These are phyloP conservation scores for Phytopythium chamaehyphon DNA, from an alignment of 352 stramenopile species.

Conservation along the genomic window DNA sequence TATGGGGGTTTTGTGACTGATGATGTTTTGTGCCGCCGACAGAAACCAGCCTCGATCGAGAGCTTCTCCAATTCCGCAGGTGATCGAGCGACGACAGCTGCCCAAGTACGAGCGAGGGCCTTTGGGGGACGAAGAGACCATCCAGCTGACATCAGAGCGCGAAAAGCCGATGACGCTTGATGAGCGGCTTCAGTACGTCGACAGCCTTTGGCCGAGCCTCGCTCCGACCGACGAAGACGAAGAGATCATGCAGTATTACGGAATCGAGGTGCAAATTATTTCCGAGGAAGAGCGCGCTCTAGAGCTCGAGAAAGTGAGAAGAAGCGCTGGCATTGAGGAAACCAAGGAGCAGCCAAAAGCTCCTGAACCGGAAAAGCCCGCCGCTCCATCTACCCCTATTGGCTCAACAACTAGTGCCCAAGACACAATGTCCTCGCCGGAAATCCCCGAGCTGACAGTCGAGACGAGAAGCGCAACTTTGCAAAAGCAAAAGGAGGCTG, in stretches of 20 bases:
- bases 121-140: constrained; percentile 38
- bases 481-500: constrained; percentile 42
- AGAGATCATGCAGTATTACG: constrained; percentile 76
- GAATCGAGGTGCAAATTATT: constrained; percentile 70
- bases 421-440: constrained; percentile 2
- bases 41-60: too few relatives aligned
- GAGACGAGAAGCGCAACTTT: constrained; percentile 49
- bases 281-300: constrained; percentile 56
- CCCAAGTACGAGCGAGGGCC: constrained; percentile 47
- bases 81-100: constrained; percentile 10
- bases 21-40: too few relatives aligned
- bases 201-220: constrained; percentile 58
- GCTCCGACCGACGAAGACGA: constrained; percentile 63
- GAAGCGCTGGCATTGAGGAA: not conserved
- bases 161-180: constrained; percentile 38
- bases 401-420: constrained; percentile 7
- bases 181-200: constrained; percentile 60
- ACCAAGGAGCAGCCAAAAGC: not conserved
- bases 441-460: constrained; percentile 31
- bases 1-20: too few relatives aligned
- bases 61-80: not conserved
- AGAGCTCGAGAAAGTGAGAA: constrained; percentile 17
- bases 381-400: not conserved
- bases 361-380: constrained; percentile 13
- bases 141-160: constrained; percentile 40